Evolutionary conservation across 768 basidiomycete species (phyloP), one percentile per base, ranked within the genome.

Genomic region (Rhodotorula toruloides): DNA sequence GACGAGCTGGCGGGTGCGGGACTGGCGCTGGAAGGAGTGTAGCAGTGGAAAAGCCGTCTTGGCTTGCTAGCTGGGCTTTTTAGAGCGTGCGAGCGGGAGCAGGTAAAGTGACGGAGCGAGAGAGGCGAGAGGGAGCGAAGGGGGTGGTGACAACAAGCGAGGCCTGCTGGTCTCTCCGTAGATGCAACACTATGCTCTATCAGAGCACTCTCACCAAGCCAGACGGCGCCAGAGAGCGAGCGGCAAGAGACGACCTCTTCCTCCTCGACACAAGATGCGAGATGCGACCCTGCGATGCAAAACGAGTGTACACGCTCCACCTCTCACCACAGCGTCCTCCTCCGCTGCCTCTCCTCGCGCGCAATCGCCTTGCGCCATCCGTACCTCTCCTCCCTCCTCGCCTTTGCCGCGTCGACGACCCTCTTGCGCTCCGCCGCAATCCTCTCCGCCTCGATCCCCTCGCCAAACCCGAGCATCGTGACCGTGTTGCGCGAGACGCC

Each of bases 301-400:
- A 11, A 17, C 34, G 32, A 25, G 50, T 34, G 50, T 34, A 10
- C 19, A 17, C 13, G 29, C n/a, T 19, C 11, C 29, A 27, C 5
- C 4, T 34, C 42, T 29, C 21, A 69, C 68, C 68, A 69, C 55
- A 69, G 40, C 8, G 12, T 21, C 40, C 63, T 58, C 55, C 68
- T 57, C 40, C 63, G 37, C 60, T 52, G 61, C 36, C 68, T 44
- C 56, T 69, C 68, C 49, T 69, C 68, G 44, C 63, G 57, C 40
- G 63, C 63, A 19, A 65, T 65, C 21, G 22, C n/a, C 55, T 64
- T 64, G 55, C 62, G 65, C 68, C 68, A 69, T 22, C 68, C 68
- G 59, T 57, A 64, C 34, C 29, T 19, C 31, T 32, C 53, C 44
- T 68, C 54, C 42, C 37, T 34, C 54, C 53, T 46, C 29, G 2